Percentiles rank a stretch among this genome's conserved stretches.
Conservation (phyloP, 2,329 filamentous ascomycete genomes). For the Capronia americana region DNA sequence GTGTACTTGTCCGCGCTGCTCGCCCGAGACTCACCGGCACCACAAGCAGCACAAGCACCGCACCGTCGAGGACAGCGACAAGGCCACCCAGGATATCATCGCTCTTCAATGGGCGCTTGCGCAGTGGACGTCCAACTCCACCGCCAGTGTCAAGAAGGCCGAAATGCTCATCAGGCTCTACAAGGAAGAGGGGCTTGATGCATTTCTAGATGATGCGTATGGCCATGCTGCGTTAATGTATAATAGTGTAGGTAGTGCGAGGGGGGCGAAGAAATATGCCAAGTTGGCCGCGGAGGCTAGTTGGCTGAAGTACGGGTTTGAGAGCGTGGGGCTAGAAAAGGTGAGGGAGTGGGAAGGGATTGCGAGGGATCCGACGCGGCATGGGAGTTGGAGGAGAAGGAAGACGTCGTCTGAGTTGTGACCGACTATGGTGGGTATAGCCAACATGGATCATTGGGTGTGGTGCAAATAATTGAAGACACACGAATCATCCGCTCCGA, state of each 20-base stretch:
- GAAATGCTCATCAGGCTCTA: slow-evolving; percentile 32
- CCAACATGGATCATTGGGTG: not conserved
- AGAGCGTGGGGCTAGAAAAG: slow-evolving; percentile 1
- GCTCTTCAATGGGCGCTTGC: slow-evolving; percentile 26
- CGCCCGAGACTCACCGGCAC: not conserved
- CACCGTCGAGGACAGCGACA: slow-evolving; percentile 21
- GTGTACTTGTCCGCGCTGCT: slow-evolving; percentile 34
- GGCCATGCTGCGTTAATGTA: slow-evolving; percentile 35
- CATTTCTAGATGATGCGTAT: slow-evolving; percentile 34
- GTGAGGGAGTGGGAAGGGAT: slow-evolving; percentile 30
- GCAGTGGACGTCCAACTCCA: slow-evolving; percentile 31
- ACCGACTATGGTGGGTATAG: not conserved
- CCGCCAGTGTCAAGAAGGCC: slow-evolving; percentile 31
- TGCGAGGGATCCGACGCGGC: slow-evolving; percentile 20
- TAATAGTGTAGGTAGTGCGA: slow-evolving; percentile 30
- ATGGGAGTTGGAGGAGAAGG: slow-evolving; percentile 35
- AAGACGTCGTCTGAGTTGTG: slow-evolving; percentile 15
- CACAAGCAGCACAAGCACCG: not conserved
- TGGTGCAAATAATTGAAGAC: not conserved
- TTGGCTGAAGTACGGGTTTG: slow-evolving; percentile 28
- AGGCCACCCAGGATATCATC: slow-evolving; percentile 29
- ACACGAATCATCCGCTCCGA: not conserved
- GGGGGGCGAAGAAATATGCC: slow-evolving; percentile 34
- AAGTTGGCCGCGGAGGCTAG: slow-evolving; percentile 30
- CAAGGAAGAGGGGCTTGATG: slow-evolving; percentile 30